phyloP scores from a whole-genome alignment of 805 yeast species.

The Metschnikowia shivogae region DNA sequence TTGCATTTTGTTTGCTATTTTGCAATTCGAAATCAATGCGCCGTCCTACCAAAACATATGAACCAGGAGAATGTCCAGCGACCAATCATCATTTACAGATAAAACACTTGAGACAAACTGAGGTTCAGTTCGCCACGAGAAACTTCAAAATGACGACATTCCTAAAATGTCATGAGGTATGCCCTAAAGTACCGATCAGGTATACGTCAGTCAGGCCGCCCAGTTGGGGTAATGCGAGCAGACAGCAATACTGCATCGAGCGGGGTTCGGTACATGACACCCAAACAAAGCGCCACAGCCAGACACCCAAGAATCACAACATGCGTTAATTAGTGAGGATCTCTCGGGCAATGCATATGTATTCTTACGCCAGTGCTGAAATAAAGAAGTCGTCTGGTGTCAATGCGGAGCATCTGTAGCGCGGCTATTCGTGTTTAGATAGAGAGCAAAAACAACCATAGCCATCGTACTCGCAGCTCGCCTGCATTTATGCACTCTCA shows the following conservation, averaged over 20 bases:
- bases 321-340: neutral
- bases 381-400: too few relatives aligned
- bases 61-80: too few relatives aligned
- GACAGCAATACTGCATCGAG: constrained; percentile 2
- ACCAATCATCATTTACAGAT: too few relatives aligned
- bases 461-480: constrained; percentile 1
- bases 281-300: neutral
- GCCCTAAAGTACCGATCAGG: too few relatives aligned
- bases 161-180: too few relatives aligned
- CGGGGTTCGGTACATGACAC: neutral
- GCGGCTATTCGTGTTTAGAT: constrained; percentile 4
- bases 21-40: too few relatives aligned
- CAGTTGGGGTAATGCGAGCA: constrained; percentile 1
- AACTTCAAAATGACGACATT: neutral
- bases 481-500: constrained; percentile 3
- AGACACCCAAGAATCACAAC: neutral
- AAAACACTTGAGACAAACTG: too few relatives aligned
- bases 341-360: too few relatives aligned
- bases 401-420: neutral
- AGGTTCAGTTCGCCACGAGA: too few relatives aligned
- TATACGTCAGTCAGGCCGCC: neutral
- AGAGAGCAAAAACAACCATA: constrained; percentile 1
- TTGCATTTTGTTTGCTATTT: too few relatives aligned
- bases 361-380: neutral
- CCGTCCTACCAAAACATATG: too few relatives aligned